phyloP scores from a whole-genome alignment of 2,329 filamentous ascomycete genomes.

The Drechslerella stenobrocha region DNA sequence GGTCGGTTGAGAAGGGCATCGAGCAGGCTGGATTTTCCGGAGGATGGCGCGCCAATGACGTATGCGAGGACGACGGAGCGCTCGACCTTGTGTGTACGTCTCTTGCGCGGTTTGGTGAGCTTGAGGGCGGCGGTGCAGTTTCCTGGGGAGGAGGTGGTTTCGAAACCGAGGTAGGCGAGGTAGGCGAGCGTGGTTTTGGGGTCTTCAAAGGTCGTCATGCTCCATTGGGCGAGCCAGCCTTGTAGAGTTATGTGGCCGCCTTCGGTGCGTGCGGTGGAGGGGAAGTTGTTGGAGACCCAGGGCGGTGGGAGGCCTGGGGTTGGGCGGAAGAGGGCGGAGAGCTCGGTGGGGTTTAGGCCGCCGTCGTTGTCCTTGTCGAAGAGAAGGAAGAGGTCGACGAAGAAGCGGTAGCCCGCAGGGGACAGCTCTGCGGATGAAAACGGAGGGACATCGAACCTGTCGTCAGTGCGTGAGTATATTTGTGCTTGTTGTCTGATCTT shows the following conservation, averaged over 20 bases:
- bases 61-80: constrained; percentile 95
- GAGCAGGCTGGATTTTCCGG: constrained; percentile 82
- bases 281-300: constrained; percentile 87
- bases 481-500: constrained; percentile 62
- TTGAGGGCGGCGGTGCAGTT: constrained; percentile 83
- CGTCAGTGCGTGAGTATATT: constrained; percentile 5
- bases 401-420: constrained; percentile 92
- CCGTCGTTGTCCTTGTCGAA: constrained; percentile 98
- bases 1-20: constrained; percentile 89
- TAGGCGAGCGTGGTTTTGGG: constrained; percentile 95
- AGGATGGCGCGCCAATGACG: constrained; percentile 78
- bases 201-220: constrained; percentile 97
- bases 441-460: constrained; percentile 79
- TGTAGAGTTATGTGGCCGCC: constrained; percentile 93
- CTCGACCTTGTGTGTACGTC: constrained; percentile 80
- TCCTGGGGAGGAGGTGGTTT: constrained; percentile 73
- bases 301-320: constrained; percentile 85
- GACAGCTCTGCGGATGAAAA: constrained; percentile 92
- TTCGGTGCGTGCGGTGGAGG: constrained; percentile 92
- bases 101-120: constrained; percentile 87
- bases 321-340: constrained; percentile 84
- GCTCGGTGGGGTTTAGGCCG: constrained; percentile 81
- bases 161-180: constrained; percentile 92
- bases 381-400: constrained; percentile 90
- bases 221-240: constrained; percentile 98